Evolutionary conservation across 805 yeast genomes (phyloP), one percentile per base, ranked within the genome.

Genomic region (Saccharomyces mikatae): DNA sequence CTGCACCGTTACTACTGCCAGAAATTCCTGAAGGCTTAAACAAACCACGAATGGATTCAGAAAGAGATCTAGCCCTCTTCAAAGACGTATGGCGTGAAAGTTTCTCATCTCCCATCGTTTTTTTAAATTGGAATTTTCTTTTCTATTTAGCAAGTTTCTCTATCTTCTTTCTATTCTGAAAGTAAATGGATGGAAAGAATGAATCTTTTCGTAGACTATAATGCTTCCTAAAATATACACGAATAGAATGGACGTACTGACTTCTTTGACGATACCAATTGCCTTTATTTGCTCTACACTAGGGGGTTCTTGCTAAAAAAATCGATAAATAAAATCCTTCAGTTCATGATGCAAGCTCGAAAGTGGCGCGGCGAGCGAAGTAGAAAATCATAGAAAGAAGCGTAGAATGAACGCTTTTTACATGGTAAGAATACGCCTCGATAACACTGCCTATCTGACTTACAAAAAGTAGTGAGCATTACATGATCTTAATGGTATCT

Each of bases 21-120:
- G 44, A 36, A 2, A 36, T 46, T 6, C 41, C 22, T 3, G 57
- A 51, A 21, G 49, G 44, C 49, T 58, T 62, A 41, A 67, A 67
- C 17, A 67, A 55, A n/a, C 60, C 64, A 47, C 64, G 65, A 9
- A 67, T 50, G 2, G 70, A 65, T 46, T 58, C 62, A 6, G 71
- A 63, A 4, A 67, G 46, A 1, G 70, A 65, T 46, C 62, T 62
- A 2, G 61, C 53, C 46, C 68, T 60, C n/a, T 59, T 53, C 13
- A 60, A 46, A 24, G 58, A 56, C 2, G 55, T 24, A 47, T 29
- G 29, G n/a, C 56, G 51, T 10, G 56, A 47, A 13, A 47, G 8
- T 22, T 50, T 21, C n/a, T 54, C 49, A 9, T 54, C 59, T 29
- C 29, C 41, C 14, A 36, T 36, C 2, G 44, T 17, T 36, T 36